A percentile compares a stretch with the other conserved stretches of the same genome.
Evolutionary conservation across 2,329 filamentous ascomycete genomes (phyloP).

Genomic region (Cadophora sp.): DNA sequence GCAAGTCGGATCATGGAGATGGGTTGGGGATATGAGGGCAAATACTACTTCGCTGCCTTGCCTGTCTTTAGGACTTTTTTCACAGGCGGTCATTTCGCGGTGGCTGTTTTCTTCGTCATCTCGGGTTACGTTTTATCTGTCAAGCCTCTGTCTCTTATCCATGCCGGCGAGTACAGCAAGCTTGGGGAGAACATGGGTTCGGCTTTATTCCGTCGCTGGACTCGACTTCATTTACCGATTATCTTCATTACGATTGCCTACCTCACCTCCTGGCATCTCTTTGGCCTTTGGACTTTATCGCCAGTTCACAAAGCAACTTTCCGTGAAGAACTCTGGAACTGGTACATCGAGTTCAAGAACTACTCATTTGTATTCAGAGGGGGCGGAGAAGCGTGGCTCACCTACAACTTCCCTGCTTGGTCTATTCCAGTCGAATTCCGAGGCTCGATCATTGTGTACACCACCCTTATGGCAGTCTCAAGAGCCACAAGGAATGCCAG

Average conservation of each 20-base stretch:
- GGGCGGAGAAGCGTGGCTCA: slow-evolving; percentile 62
- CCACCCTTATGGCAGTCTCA: slow-evolving; percentile 58
- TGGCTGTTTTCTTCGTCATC: slow-evolving; percentile 58
- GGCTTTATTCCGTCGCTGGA: slow-evolving; percentile 54
- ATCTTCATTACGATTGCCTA: slow-evolving; percentile 51
- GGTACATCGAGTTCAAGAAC: slow-evolving; percentile 64
- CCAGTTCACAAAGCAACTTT: slow-evolving; percentile 32
- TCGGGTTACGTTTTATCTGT: slow-evolving; percentile 55
- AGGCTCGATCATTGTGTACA: slow-evolving; percentile 70
- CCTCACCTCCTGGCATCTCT: slow-evolving; percentile 39
- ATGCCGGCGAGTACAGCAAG: slow-evolving; percentile 46
- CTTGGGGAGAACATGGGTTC: slow-evolving; percentile 52
- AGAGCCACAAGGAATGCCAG: slow-evolving; percentile 60
- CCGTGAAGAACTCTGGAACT: slow-evolving; percentile 37
- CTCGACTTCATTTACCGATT: slow-evolving; percentile 54
- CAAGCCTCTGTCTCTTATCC: slow-evolving; percentile 51
- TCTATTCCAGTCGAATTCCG: slow-evolving; percentile 67
- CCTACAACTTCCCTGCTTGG: slow-evolving; percentile 65
- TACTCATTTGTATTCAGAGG: slow-evolving; percentile 70
- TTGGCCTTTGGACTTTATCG: slow-evolving; percentile 37
- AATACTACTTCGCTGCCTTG: slow-evolving; percentile 52
- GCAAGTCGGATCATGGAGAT: slow-evolving; percentile 34
- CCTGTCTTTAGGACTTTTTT: slow-evolving; percentile 66
- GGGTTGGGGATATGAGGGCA: slow-evolving; percentile 44
- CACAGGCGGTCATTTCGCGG: slow-evolving; percentile 65